Base-by-base conservation (phyloP, 2,329 filamentous ascomycete species). In the Aspergillus aculeatinus region DNA sequence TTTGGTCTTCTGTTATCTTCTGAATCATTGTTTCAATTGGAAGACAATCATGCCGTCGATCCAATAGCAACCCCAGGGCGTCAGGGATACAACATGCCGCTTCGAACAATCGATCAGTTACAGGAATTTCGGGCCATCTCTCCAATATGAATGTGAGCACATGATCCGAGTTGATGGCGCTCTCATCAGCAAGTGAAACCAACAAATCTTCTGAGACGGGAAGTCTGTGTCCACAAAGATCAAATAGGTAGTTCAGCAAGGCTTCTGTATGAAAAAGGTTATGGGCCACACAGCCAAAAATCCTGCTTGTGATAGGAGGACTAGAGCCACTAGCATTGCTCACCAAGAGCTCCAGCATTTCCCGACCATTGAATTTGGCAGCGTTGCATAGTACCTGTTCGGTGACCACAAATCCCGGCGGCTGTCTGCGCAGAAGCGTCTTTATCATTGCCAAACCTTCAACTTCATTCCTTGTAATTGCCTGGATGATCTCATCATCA, bases 311-410 rank as follows among this genome's bases (percentile, higher is more conserved):
- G 25, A 51, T 51, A 25, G 49, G 49, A 3, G 31, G 49, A n/a
- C 4, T 23, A 31, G 27, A 51, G 5, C 27, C 27, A 31, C 23
- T 12, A 5, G 4, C 4, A 31, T 51, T 51, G 25, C n/a, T n/a
- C 16, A 51, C 49, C 25, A 51, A 25, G 4, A 51, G 49, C 49
- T 51, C 25, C 5, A 51, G 16, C 49, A 51, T 51, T 51, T 51
- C 49, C 27, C 9, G 49, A 51, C 21, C 19, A 0, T 51, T 27
- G 7, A 5, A 19, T n/a, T 10, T 2, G 19, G 49, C 49, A 51
- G 49, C 49, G 14, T 33, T 4, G 25, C 25, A 51, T 2, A 51
- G 9, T 51, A 14, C 16, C 27, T 51, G 49, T 25, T 51, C 49
- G 12, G 49, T 31, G 25, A 51, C 27, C 27, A 51, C 25, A 31